These are phyloP conservation scores for Dendrobium chrysotoxum DNA, from an alignment of 106 monocot genomes.

Conservation along the genomic window DNA sequence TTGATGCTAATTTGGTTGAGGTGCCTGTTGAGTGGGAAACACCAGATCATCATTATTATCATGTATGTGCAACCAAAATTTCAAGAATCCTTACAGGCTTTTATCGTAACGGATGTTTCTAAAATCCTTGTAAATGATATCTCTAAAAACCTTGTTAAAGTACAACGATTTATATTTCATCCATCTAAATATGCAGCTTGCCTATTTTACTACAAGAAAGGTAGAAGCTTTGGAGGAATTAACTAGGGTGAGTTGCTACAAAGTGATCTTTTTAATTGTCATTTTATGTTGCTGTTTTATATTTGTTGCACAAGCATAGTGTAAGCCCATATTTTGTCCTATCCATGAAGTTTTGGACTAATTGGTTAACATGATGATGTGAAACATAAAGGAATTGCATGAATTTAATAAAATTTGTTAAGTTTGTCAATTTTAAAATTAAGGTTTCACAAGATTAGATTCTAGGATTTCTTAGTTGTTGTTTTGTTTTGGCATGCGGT, in stretches of 20 bases:
- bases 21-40: slow-evolving; percentile 87
- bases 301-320: neutral
- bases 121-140: neutral
- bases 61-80: slow-evolving; percentile 38
- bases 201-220: slow-evolving; percentile 45
- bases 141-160: neutral
- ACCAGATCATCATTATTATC: slow-evolving; percentile 90
- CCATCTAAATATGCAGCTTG: slow-evolving; percentile 30
- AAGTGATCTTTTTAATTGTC: neutral
- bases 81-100: neutral
- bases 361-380: neutral
- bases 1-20: slow-evolving; percentile 75
- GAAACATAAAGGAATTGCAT: too few relatives aligned
- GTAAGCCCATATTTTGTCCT: neutral
- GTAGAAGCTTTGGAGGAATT: slow-evolving; percentile 47
- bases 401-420: too few relatives aligned
- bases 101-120: neutral
- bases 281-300: neutral
- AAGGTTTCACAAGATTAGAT: too few relatives aligned
- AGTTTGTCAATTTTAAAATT: too few relatives aligned
- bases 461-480: too few relatives aligned
- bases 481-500: too few relatives aligned
- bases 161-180: neutral
- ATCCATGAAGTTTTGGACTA: neutral
- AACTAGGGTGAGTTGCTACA: slow-evolving; percentile 43